A percentile compares a stretch with the other conserved stretches of the same genome.
Evolutionary conservation across 2,329 filamentous ascomycete species (phyloP).

Genomic region (Hymenoscyphus scutula): DNA sequence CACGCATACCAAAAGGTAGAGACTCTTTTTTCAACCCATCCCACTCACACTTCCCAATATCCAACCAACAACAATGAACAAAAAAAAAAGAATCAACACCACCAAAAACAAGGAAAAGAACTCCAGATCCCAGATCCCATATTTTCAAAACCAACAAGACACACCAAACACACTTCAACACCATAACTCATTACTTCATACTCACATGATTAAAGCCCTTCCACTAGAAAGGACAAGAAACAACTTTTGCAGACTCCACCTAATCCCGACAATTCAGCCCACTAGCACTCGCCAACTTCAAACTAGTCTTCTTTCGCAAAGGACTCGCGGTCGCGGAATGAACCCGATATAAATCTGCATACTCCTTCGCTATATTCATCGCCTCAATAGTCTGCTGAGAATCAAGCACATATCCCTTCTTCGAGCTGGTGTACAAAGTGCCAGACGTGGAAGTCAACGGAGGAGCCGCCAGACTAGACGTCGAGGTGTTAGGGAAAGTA

Average conservation of each 20-base stretch:
- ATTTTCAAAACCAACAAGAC: too few relatives aligned
- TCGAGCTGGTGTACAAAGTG: too few relatives aligned
- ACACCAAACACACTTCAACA: too few relatives aligned
- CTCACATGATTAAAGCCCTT: not conserved
- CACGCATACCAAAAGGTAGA: too few relatives aligned
- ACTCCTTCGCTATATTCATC: conserved; percentile 13
- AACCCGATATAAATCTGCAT: conserved; percentile 24
- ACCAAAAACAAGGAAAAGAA: too few relatives aligned
- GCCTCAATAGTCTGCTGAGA: not conserved
- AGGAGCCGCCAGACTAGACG: not conserved
- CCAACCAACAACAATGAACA: too few relatives aligned
- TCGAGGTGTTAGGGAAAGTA: not conserved
- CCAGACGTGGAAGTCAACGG: not conserved
- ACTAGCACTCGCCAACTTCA: not conserved
- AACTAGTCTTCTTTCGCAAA: conserved; percentile 19
- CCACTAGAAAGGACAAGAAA: not conserved
- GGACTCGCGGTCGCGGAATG: conserved; percentile 24
- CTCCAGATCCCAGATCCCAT: too few relatives aligned
- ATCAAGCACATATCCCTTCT: not conserved
- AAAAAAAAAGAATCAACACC: too few relatives aligned
- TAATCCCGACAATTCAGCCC: not conserved
- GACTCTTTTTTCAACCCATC: too few relatives aligned
- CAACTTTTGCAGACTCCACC: not conserved
- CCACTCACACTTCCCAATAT: too few relatives aligned
- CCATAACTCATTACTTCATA: not conserved